Percentiles rank a stretch among this genome's conserved stretches.
phyloP scores from a whole-genome alignment of 192 early-diverging fungal species.

The Entrophospora sp. region DNA sequence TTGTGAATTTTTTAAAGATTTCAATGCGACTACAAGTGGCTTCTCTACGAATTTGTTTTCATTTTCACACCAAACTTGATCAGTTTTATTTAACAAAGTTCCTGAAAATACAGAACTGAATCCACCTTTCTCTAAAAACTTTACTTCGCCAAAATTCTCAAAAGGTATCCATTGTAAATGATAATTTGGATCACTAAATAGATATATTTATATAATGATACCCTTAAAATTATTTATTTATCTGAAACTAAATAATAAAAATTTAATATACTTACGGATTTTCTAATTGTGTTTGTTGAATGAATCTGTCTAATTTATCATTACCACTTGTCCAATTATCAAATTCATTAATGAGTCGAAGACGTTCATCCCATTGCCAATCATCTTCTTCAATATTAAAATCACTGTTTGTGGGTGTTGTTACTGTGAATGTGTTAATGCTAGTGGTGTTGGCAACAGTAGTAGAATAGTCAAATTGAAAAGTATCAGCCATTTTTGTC shows the following conservation, averaged over 20 bases:
- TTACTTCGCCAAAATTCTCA: constrained; percentile 5
- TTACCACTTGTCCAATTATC: constrained; percentile 12
- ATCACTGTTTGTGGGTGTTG: no score
- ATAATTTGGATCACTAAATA: constrained; percentile 5
- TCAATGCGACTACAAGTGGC: constrained; percentile 8
- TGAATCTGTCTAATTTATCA: neutral
- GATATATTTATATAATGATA: no score
- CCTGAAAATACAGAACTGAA: constrained; percentile 14
- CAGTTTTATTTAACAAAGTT: constrained; percentile 9
- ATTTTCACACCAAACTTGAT: constrained; percentile 4
- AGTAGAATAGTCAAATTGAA: no score
- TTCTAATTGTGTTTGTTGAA: constrained; percentile 15
- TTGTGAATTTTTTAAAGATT: constrained; percentile 14
- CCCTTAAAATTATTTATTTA: no score
- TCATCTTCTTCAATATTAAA: neutral
- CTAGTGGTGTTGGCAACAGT: no score
- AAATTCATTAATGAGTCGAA: constrained; percentile 18
- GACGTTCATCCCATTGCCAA: constrained; percentile 19
- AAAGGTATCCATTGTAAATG: constrained; percentile 20
- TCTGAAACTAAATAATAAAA: neutral
- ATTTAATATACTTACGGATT: neutral
- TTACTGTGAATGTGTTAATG: no score
- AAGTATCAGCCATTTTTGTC: no score
- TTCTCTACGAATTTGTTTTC: constrained; percentile 11
- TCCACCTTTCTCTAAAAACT: constrained; percentile 11